Evolutionary conservation across 2,329 filamentous ascomycete genomes (phyloP).

Genomic region (Lachnellula arida): DNA sequence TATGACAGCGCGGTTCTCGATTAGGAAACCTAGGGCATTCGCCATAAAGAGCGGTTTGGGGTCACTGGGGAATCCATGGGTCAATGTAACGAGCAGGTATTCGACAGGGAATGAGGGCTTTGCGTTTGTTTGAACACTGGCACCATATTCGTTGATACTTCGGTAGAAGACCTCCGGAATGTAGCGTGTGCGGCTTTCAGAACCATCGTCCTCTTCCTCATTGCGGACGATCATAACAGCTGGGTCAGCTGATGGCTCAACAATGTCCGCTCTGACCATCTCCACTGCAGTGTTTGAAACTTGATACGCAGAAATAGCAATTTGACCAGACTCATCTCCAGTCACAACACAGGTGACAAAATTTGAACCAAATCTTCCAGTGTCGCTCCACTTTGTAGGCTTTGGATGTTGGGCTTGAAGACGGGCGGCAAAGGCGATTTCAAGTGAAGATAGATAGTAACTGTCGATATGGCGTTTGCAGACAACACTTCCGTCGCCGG

Average conservation of each 20-base stretch:
- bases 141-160: conserved; percentile 91
- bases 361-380: conserved; percentile 87
- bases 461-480: conserved; percentile 97
- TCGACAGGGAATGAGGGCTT: conserved; percentile 96
- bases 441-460: conserved; percentile 83
- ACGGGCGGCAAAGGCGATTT: conserved; percentile 83
- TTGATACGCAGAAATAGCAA: conserved; percentile 87
- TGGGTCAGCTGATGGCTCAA: conserved; percentile 92
- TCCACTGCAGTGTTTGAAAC: conserved; percentile 93
- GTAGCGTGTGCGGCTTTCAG: conserved; percentile 68
- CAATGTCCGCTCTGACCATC: conserved; percentile 92
- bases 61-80: conserved; percentile 86
- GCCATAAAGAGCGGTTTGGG: conserved; percentile 72
- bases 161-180: conserved; percentile 98
- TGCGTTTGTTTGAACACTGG: conserved; percentile 93
- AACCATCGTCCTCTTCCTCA: conserved; percentile 78
- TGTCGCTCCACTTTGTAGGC: conserved; percentile 94
- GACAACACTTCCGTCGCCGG: conserved; percentile 77
- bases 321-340: conserved; percentile 85
- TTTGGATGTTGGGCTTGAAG: conserved; percentile 86
- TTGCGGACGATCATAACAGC: conserved; percentile 90
- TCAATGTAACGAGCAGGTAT: conserved; percentile 91
- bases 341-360: conserved; percentile 96
- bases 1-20: conserved; percentile 85
- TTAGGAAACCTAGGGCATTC: conserved; percentile 63